Base-by-base conservation (phyloP, 163 green algal species). In the Volvox carteri region DNA sequence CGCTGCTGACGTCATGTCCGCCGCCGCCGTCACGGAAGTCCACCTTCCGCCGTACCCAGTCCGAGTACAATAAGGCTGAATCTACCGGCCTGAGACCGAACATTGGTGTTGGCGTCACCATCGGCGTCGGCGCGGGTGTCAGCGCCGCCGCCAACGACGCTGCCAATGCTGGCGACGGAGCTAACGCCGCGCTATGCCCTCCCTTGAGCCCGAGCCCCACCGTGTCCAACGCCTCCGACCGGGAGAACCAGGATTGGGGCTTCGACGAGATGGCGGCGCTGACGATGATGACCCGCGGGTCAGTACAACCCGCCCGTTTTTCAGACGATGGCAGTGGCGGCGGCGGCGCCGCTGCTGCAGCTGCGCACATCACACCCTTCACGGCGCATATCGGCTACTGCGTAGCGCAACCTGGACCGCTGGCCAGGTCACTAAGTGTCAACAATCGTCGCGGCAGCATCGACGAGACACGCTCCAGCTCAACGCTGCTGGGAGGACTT, bases 331-430 rank as follows among this genome's bases (percentile, higher is more conserved):
- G n/a, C n/a, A n/a, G n/a, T n/a, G n/a, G n/a, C n/a, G n/a, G n/a
- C n/a, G n/a, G n/a, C 39, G 9, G 11, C 30, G 70, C 70, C 41
- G 39, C 39, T 39, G 41, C 39, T 74, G 70, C 4, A 14, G 70
- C 18, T 52, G 5, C 73, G 23, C 4, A 21, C 44, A 39, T n/a
- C 44, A 44, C 44, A 2, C 48, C 75, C 4, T 19, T 84, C n/a
- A 70, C 30, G 6, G 75, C 75, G 41, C 75, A 84, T 18, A 84
- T 84, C 50, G 75, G 75, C 16, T 84, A 84, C 75, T 70, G 46
- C 14, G 75, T 84, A 8, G 50, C 52, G 48, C 48, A 68, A 56
- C 75, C 46, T 4, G 44, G 44, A 44, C 73, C 46, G 28, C 73
- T 65, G 44, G 44, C 44, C 25, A 7, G 42, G 33, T 65, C 44